A percentile compares a stretch with the other conserved stretches of the same genome.
Conservation (phyloP, 164 flowering plant species). For the Amborella trichopoda region DNA sequence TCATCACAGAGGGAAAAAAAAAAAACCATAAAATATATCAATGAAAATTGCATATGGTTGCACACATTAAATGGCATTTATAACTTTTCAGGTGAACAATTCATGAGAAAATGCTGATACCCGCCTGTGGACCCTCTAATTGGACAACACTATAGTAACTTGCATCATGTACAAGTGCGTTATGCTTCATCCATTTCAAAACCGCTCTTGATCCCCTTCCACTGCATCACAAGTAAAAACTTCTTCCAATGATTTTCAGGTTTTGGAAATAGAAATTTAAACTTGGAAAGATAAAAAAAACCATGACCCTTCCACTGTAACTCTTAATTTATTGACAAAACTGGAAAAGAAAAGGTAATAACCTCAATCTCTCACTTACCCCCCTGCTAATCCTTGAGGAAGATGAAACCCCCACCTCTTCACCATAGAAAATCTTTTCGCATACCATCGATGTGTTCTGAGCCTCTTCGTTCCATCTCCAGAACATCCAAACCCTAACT, state of each 20-base stretch:
- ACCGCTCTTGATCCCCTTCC: constrained; percentile 87
- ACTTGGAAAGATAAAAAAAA: neutral
- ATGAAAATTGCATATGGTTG: too few species aligned
- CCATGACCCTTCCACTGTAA: neutral
- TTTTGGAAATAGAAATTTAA: neutral
- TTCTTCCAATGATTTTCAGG: too few species aligned
- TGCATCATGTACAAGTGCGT: constrained; percentile 75
- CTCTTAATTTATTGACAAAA: neutral
- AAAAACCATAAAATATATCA: too few species aligned
- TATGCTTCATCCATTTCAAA: constrained; percentile 46
- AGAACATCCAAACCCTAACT: constrained; percentile 34
- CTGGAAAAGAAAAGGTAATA: constrained; percentile 1
- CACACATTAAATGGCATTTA: too few species aligned
- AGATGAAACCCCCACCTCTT: constrained; percentile 83
- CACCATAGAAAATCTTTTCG: constrained; percentile 69
- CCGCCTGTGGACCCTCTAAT: constrained; percentile 84
- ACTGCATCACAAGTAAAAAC: constrained; percentile 24
- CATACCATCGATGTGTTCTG: constrained; percentile 92
- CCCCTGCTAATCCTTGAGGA: constrained; percentile 73
- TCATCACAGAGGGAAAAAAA: too few species aligned
- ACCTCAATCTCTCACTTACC: constrained; percentile 25
- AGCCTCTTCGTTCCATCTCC: constrained; percentile 87
- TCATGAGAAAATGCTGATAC: constrained; percentile 19
- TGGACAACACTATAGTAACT: constrained; percentile 62
- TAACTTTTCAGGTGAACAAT: too few species aligned